Conservation (phyloP, 2,329 filamentous ascomycete species). For the Albophoma yamanashiensis region DNA sequence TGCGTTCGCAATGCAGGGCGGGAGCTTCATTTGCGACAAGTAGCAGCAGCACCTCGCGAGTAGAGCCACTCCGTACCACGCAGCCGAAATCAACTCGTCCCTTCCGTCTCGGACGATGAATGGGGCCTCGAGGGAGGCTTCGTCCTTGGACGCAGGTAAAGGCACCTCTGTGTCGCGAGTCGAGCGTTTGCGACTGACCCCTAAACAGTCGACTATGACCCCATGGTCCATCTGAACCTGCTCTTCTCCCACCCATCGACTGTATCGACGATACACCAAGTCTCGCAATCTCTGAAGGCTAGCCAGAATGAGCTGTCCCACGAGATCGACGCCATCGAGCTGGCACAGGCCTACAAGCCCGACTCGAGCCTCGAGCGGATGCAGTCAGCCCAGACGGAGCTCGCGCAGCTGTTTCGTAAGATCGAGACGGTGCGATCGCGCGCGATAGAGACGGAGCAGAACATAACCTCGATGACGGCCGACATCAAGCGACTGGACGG, state of each 20-base stretch:
- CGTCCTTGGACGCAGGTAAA: constrained; percentile 35
- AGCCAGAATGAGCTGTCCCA: constrained; percentile 76
- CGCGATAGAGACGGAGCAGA: constrained; percentile 84
- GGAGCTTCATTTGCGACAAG: background rate
- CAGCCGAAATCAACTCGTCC: background rate
- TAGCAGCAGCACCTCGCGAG: background rate
- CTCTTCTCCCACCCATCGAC: constrained; percentile 87
- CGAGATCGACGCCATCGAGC: constrained; percentile 63
- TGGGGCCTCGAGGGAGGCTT: constrained; percentile 21
- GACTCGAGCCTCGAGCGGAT: constrained; percentile 84
- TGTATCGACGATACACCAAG: constrained; percentile 63
- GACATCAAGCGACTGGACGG: constrained; percentile 96
- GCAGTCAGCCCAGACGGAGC: constrained; percentile 79
- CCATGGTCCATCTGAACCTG: constrained; percentile 83
- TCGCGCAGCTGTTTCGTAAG: constrained; percentile 82
- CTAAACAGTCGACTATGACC: constrained; percentile 67
- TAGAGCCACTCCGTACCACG: background rate
- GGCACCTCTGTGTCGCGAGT: background rate
- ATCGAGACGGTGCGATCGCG: constrained; percentile 87
- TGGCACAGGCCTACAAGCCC: constrained; percentile 74
- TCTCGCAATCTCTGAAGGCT: constrained; percentile 60
- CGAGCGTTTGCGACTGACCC: constrained; percentile 9
- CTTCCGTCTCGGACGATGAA: constrained; percentile 23
- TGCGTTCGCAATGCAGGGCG: background rate
- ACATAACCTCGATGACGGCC: constrained; percentile 97